Base-by-base conservation (phyloP, 192 early-diverging fungal genomes). In the Powellomyces hirtus region DNA sequence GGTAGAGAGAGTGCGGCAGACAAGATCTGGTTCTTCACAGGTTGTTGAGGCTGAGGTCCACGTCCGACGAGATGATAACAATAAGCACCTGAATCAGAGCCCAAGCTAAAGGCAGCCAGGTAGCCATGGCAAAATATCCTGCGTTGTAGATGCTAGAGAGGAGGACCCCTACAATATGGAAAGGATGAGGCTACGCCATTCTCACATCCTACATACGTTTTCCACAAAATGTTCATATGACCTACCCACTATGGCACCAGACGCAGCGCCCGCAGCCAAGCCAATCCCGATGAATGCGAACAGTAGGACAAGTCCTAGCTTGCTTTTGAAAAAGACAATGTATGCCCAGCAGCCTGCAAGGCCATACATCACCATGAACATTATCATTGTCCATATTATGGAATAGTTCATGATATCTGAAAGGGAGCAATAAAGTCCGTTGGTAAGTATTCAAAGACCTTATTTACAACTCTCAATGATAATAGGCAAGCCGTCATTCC, bases 51-150 rank as follows among this genome's bases (percentile, higher is more conserved):
- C 36, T 59, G 3, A 64, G 24, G 38, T 72, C 70, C 4, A 53
- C 61, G 46, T 72, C 45, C 13, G 70, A 44, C 22, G 61, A 65
- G 5, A 90, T 80, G 22, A 90, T 63, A n/a, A 84, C 76, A 18
- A 88, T 64, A 18, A 90, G 71, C 0, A 87, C 79, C 66, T 88
- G 86, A 31, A 88, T 82, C 45, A 90, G 62, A 6, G 80, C 86
- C 87, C 88, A 90, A 20, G 88, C 72, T 52, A 87, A 84, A 14
- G 88, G 88, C 27, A 88, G 78, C 88, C 88, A 90, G 8, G 84
- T 83, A n/a, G 87, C 86, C 86, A 90, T 87, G 33, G 76, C 75
- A 74, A 88, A 88, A 26, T 72, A 73, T 5, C 88, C 88, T 22
- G 86, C 75, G 50, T 80, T 82, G 66, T 90, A 90, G 0, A 88